Evolutionary conservation across 2,329 filamentous ascomycete genomes (phyloP).

Genomic region (Fonsecaea erecta): DNA sequence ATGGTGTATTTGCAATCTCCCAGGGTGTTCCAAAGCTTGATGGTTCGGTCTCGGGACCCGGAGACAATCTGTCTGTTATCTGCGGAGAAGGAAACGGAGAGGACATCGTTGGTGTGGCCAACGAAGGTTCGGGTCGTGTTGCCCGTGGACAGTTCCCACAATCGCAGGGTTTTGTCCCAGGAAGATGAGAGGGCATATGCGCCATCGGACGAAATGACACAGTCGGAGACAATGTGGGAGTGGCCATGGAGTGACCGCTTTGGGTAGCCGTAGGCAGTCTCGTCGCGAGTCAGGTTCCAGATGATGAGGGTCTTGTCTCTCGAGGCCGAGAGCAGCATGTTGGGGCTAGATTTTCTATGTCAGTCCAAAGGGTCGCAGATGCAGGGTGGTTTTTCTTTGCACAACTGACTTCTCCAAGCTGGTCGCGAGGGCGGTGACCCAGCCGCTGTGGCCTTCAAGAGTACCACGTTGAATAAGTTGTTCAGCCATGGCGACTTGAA

Average conservation of each 20-base stretch:
- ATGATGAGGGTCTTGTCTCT: constrained; percentile 99
- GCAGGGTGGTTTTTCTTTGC: constrained; percentile 21
- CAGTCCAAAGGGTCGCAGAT: constrained; percentile 41
- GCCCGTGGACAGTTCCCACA: constrained; percentile 98
- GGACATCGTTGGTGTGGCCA: constrained; percentile 98
- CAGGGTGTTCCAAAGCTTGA: constrained; percentile 99
- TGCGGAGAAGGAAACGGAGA: constrained; percentile 99
- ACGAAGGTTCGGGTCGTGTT: constrained; percentile 98
- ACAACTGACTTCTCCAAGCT: constrained; percentile 92
- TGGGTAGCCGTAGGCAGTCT: constrained; percentile 97
- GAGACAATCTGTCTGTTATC: constrained; percentile 99
- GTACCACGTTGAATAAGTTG: constrained; percentile 95
- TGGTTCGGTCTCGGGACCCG: constrained; percentile 94
- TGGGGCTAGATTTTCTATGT: constrained; percentile 68
- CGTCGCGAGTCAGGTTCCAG: constrained; percentile 99
- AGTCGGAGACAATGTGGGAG: constrained; percentile 99
- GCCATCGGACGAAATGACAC: constrained; percentile 99
- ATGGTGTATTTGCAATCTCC: constrained; percentile 99
- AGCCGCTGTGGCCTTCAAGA: constrained; percentile 99
- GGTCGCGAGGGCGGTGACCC: constrained; percentile 98
- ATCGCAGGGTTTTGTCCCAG: constrained; percentile 99
- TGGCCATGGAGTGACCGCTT: constrained; percentile 99
- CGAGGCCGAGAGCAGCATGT: constrained; percentile 98
- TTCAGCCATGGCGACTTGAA: constrained; percentile 72
- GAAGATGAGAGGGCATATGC: constrained; percentile 98